Evolutionary conservation across 164 flowering plant genomes (phyloP).

Genomic region (Sedum album): DNA sequence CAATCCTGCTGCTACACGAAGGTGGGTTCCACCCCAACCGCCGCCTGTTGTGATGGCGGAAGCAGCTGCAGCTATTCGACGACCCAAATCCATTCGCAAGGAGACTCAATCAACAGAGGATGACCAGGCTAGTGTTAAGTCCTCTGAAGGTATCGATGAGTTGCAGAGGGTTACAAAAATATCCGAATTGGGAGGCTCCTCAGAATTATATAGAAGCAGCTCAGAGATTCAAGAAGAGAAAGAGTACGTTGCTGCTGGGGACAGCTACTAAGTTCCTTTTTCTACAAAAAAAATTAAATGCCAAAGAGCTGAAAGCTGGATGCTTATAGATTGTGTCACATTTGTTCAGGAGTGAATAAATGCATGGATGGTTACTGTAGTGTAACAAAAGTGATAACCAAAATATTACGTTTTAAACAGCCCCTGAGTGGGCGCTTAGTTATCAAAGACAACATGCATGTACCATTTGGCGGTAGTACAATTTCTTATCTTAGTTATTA

Average conservation of each 20-base stretch:
- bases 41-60: slow-evolving; percentile 85
- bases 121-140: slow-evolving; percentile 24
- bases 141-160: slow-evolving; percentile 38
- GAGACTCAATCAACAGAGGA: slow-evolving; percentile 32
- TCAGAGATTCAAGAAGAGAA: slow-evolving; percentile 33
- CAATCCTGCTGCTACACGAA: slow-evolving; percentile 38
- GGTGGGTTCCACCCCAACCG: slow-evolving; percentile 93
- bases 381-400: no score
- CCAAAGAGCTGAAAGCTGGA: no score
- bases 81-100: slow-evolving; percentile 40
- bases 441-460: no score
- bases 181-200: slow-evolving; percentile 52
- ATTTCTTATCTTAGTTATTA: no score
- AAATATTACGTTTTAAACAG: no score
- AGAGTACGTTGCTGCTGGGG: slow-evolving; percentile 10
- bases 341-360: no score
- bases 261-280: slow-evolving; percentile 5
- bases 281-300: no score
- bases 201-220: slow-evolving; percentile 25
- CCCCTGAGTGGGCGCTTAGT: no score
- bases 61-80: slow-evolving; percentile 88
- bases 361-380: no score
- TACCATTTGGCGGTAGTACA: no score
- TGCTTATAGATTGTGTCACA: no score
- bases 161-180: slow-evolving; percentile 49